Conservation (phyloP, 2,329 filamentous ascomycete genomes). For the Sclerotiophoma versabilis region DNA sequence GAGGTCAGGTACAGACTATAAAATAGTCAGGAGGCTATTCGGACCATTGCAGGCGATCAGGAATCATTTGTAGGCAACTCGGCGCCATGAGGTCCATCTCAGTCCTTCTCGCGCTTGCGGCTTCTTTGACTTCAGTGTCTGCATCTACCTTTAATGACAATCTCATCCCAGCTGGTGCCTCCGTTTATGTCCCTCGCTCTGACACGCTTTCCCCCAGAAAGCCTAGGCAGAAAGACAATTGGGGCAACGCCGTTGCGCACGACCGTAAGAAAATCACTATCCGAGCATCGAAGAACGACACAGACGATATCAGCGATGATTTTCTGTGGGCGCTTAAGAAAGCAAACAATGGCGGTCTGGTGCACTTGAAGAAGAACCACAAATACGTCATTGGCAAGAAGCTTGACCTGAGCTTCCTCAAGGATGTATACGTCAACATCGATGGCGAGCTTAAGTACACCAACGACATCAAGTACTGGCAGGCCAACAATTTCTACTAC, state of each 20-base stretch:
- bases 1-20: not conserved
- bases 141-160: constrained; percentile 19
- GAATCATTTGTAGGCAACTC: not conserved
- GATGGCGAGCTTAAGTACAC: constrained; percentile 63
- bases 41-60: not conserved
- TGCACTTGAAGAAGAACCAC: constrained; percentile 61
- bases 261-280: constrained; percentile 59
- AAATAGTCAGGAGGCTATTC: not conserved
- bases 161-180: constrained; percentile 27
- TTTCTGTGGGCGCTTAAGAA: constrained; percentile 62
- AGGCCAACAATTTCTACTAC: constrained; percentile 60
- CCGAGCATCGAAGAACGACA: constrained; percentile 60
- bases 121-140: constrained; percentile 21
- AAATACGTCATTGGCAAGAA: constrained; percentile 67
- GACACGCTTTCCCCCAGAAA: constrained; percentile 17
- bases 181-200: constrained; percentile 12
- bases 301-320: constrained; percentile 63
- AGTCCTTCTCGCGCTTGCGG: constrained; percentile 22
- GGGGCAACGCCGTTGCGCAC: constrained; percentile 39
- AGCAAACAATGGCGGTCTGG: constrained; percentile 66
- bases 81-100: constrained; percentile 31
- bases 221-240: constrained; percentile 35
- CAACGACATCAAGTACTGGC: constrained; percentile 57
- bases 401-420: constrained; percentile 64
- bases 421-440: constrained; percentile 64